Conservation (phyloP, 1,284 basidiomycete genomes). For the Coniferiporia sulphurascens region DNA sequence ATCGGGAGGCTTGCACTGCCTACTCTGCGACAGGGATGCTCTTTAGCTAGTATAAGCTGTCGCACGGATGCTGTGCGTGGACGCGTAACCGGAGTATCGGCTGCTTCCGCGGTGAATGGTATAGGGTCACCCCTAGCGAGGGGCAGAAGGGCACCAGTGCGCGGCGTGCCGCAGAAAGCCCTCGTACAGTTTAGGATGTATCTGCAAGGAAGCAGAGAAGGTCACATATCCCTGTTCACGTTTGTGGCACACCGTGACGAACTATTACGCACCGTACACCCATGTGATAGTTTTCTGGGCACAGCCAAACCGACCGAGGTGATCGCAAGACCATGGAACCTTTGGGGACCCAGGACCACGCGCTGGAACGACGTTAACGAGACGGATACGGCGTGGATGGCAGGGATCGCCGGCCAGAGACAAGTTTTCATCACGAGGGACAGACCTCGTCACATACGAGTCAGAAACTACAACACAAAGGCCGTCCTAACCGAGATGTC, state of each 20-base stretch:
- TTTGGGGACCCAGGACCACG: conserved; percentile 40
- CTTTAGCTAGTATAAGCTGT: conserved; percentile 16
- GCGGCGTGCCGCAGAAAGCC: conserved; percentile 12
- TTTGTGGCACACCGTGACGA: conserved; percentile 33
- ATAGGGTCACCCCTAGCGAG: neutral
- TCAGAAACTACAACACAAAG: conserved; percentile 37
- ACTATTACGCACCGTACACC: conserved; percentile 19
- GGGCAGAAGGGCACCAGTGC: conserved; percentile 1
- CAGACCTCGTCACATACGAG: conserved; percentile 23
- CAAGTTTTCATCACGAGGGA: conserved; percentile 29
- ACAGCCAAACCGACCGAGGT: neutral
- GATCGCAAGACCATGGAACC: conserved; percentile 30
- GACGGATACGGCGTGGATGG: conserved; percentile 43
- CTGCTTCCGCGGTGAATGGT: neutral
- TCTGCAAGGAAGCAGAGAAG: conserved; percentile 9
- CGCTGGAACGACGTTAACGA: conserved; percentile 39
- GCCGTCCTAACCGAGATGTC: conserved; percentile 1
- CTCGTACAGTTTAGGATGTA: conserved; percentile 18
- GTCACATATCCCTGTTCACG: conserved; percentile 32
- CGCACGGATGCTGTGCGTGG: conserved; percentile 13
- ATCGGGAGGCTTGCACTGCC: conserved; percentile 13
- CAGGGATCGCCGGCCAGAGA: conserved; percentile 43
- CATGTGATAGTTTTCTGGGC: neutral
- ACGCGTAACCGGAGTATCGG: neutral
- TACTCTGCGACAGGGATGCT: conserved; percentile 7